Conservation (phyloP, 768 basidiomycete genomes). For the Crucibulum laeve region DNA sequence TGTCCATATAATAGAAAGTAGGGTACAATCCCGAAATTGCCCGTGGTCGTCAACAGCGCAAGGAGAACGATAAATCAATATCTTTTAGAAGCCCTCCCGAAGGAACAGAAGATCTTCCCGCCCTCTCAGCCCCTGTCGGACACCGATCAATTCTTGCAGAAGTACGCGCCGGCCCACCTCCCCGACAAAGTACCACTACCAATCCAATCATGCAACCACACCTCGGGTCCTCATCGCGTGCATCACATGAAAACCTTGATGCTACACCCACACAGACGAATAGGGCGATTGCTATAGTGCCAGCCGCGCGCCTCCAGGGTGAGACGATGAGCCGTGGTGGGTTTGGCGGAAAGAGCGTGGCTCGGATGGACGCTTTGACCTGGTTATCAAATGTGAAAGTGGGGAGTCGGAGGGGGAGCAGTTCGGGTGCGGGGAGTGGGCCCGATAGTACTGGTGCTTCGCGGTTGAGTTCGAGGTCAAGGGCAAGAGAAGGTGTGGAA, state of each 20-base stretch:
- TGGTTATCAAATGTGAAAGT: conserved; percentile 77
- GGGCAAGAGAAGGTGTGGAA: conserved; percentile 17
- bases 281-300: conserved; percentile 5
- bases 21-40: conserved; percentile 32
- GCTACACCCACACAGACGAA: conserved; percentile 12
- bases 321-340: conserved; percentile 48
- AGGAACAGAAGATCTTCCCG: conserved; percentile 28
- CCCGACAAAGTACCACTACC: conserved; percentile 13
- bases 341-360: conserved; percentile 42
- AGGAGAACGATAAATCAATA: conserved; percentile 18
- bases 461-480: conserved; percentile 42
- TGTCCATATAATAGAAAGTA: conserved; percentile 35
- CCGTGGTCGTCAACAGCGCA: conserved; percentile 24
- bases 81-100: conserved; percentile 59
- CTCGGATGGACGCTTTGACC: conserved; percentile 58
- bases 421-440: conserved; percentile 49
- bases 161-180: conserved; percentile 52
- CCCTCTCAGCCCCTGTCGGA: conserved; percentile 65
- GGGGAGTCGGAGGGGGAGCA: conserved; percentile 49
- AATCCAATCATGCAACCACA: conserved; percentile 26
- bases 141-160: conserved; percentile 66
- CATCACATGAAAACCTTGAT: conserved; percentile 6
- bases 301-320: conserved; percentile 18
- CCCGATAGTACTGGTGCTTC: conserved; percentile 42
- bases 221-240: conserved; percentile 15